Evolutionary conservation across 352 stramenopile genomes (phyloP), one percentile per base, ranked within the genome.

Genomic region (Phytopythium aichiense): DNA sequence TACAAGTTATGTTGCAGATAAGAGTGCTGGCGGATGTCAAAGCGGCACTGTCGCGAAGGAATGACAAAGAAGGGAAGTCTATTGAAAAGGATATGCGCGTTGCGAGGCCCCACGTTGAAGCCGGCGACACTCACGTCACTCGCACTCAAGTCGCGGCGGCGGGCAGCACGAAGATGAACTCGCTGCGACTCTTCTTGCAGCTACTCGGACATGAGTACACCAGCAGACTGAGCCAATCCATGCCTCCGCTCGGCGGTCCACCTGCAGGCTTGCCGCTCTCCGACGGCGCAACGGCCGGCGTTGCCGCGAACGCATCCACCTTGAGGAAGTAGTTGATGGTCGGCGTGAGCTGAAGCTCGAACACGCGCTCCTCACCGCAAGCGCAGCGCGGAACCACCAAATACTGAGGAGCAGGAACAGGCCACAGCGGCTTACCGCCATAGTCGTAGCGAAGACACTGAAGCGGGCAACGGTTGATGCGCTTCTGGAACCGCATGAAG

Each of bases 391-490:
- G 80, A 2, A 91, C 59, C 28, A 79, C 78, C 11, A 92, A 45
- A 15, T 67, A 68, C 38, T 74, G 67, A 4, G 83, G 79, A 4
- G 72, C 71, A 7, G 84, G 73, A 18, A 77, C 75, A 15, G 86
- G 84, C 86, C 86, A 95, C 18, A 95, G 66, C 40, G 86, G 86
- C 58, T 91, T 78, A n/a, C 86, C 86, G 13, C 80, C 86, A 52
- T 95, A 95, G 66, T 95, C 81, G 57, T 95, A 95, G 35, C 86
- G 84, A 61, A 95, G 74, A 40, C 84, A 90, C 63, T 95, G 86
- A 15, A 88, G 58, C 45, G 84, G 86, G 56, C 78, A 89, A 6
- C 86, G 82, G 53, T 61, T 89, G 51, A 95, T 90, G 33, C 86
- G 86, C 64, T 95, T 89, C 64, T 95, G 84, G 68, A 95, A 95